Percentiles rank a stretch among this genome's conserved stretches.
These are phyloP conservation scores for Tylopilus intermedius DNA, from an alignment of 768 basidiomycete species.

Conservation along the genomic window DNA sequence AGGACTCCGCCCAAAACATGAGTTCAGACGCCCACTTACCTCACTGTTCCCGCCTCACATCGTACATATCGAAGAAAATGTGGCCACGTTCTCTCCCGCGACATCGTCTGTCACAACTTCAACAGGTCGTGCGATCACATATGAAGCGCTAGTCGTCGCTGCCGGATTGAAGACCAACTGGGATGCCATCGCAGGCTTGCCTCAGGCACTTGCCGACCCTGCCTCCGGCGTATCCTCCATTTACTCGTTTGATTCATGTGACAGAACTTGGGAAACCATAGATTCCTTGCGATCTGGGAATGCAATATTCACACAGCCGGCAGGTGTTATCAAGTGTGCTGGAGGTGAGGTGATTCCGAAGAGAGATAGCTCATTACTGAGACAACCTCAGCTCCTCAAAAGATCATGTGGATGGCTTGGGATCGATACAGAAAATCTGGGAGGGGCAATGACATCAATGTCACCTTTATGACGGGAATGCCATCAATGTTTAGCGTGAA, in stretches of 20 bases:
- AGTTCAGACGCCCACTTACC: constrained; percentile 59
- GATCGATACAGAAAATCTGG: constrained; percentile 65
- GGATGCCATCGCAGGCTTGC: constrained; percentile 66
- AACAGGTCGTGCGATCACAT: constrained; percentile 64
- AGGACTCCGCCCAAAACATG: constrained; percentile 70
- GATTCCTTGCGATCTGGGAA: constrained; percentile 69
- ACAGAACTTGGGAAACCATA: constrained; percentile 84
- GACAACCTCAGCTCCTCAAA: constrained; percentile 62
- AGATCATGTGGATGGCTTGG: constrained; percentile 98
- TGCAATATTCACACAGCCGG: constrained; percentile 93
- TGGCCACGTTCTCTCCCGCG: constrained; percentile 69
- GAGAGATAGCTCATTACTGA: constrained; percentile 1
- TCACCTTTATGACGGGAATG: constrained; percentile 87
- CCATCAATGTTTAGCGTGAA: constrained; percentile 96
- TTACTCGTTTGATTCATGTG: constrained; percentile 85
- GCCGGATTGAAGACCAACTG: constrained; percentile 87
- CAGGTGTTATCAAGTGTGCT: constrained; percentile 90
- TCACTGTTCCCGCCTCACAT: constrained; percentile 75
- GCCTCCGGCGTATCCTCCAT: constrained; percentile 84
- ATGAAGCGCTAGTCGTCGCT: constrained; percentile 86
- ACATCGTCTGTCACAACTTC: constrained; percentile 69
- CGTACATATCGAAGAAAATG: constrained; percentile 64
- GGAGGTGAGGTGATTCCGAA: constrained; percentile 49
- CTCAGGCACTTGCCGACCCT: constrained; percentile 71
- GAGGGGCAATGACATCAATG: constrained; percentile 50